Conservation (phyloP, 768 basidiomycete species). For the Xerocomellus dryophilus region DNA sequence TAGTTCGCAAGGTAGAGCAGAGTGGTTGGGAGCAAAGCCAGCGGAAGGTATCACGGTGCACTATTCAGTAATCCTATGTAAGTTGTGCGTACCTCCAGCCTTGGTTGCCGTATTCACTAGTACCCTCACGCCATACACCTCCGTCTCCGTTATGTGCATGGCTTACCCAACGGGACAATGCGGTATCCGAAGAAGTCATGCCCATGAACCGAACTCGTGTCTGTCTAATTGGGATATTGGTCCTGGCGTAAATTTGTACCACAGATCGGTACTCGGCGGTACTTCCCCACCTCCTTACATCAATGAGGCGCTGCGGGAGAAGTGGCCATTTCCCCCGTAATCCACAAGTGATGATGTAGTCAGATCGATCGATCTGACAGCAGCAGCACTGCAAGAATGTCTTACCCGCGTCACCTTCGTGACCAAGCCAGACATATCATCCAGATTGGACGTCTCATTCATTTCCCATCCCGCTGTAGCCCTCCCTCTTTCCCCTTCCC, state of each 20-base stretch:
- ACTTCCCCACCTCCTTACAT: constrained; percentile 5
- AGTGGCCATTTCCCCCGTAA: background rate
- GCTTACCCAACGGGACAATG: background rate
- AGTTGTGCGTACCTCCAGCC: background rate
- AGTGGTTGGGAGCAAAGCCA: background rate
- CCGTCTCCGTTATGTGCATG: background rate
- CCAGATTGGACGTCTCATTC: constrained; percentile 1
- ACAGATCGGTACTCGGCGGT: background rate
- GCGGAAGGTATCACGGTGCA: constrained; percentile 10
- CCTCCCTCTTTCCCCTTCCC: background rate
- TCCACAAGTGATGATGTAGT: constrained; percentile 1
- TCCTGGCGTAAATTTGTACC: background rate
- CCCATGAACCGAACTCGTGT: background rate
- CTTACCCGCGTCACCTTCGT: background rate
- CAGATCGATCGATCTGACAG: constrained; percentile 12
- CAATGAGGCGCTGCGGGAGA: constrained; percentile 18
- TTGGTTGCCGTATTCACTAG: constrained; percentile 2
- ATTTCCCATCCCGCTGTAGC: background rate
- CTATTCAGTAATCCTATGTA: constrained; percentile 18
- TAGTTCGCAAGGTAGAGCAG: constrained; percentile 19
- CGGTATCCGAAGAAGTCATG: background rate
- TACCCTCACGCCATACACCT: background rate
- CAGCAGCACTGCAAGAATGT: background rate
- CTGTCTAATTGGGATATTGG: background rate
- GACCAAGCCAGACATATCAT: constrained; percentile 6